These are phyloP conservation scores for Hortiboletus flavorubellus DNA, from an alignment of 768 basidiomycete species.

Conservation along the genomic window DNA sequence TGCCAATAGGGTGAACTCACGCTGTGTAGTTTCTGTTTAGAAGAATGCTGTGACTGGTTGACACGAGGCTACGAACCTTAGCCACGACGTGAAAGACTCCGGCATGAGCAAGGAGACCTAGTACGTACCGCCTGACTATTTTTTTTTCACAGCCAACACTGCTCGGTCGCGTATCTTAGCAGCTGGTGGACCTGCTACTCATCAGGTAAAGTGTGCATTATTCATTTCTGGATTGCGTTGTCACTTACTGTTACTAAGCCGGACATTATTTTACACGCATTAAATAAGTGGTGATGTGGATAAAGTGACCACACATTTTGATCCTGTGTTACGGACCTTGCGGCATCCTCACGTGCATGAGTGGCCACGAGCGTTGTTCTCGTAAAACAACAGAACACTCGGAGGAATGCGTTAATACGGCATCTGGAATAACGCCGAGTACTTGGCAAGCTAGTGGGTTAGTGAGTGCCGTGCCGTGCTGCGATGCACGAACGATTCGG, in stretches of 20 bases:
- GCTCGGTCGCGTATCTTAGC: not conserved
- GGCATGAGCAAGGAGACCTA: not conserved
- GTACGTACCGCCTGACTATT: not conserved
- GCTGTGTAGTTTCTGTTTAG: slow-evolving; percentile 12
- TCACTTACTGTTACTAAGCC: not conserved
- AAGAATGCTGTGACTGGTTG: slow-evolving; percentile 19
- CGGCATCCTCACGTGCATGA: no score
- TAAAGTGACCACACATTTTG: not conserved
- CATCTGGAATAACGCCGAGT: slow-evolving; percentile 20
- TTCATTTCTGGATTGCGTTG: slow-evolving; percentile 9
- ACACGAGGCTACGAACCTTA: slow-evolving; percentile 19
- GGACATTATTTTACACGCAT: not conserved
- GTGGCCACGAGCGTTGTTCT: not conserved
- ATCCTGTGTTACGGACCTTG: not conserved
- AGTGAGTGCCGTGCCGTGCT: slow-evolving; percentile 3
- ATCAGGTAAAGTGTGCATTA: not conserved
- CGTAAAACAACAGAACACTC: slow-evolving; percentile 6
- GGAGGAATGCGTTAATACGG: slow-evolving; percentile 10
- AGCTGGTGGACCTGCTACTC: not conserved
- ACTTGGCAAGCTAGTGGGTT: not conserved
- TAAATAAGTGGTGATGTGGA: slow-evolving; percentile 4
- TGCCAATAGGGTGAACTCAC: slow-evolving; percentile 16
- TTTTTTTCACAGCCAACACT: not conserved
- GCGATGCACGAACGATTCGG: not conserved
- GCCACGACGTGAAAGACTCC: not conserved